Evolutionary conservation across 2,329 filamentous ascomycete species (phyloP).

Genomic region (Alternaria brassicicola): DNA sequence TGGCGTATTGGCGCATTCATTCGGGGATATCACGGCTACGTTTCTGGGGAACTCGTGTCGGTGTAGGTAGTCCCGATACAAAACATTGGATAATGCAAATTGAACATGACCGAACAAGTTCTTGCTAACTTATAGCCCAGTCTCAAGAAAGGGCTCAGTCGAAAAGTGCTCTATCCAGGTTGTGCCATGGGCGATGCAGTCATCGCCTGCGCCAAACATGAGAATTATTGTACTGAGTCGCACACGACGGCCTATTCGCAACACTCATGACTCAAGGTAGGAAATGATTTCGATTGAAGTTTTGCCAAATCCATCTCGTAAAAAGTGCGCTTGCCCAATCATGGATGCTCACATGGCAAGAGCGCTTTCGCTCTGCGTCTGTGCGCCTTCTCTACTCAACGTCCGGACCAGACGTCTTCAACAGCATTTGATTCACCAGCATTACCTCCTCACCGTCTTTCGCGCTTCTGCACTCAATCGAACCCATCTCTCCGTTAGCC

Average conservation of each 20-base stretch:
- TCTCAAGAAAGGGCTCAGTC: background rate
- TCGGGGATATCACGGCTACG: background rate
- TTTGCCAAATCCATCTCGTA: background rate
- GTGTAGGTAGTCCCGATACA: slow-evolving; percentile 33
- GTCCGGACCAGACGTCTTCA: slow-evolving; percentile 3
- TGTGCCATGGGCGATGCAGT: background rate
- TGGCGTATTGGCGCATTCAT: slow-evolving; percentile 21
- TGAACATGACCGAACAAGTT: slow-evolving; percentile 17
- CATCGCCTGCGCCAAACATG: background rate
- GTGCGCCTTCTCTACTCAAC: slow-evolving; percentile 7
- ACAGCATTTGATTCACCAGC: slow-evolving; percentile 1
- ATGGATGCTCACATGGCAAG: background rate
- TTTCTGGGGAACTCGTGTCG: background rate
- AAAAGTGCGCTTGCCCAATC: background rate
- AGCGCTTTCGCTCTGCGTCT: background rate
- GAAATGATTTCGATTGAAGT: background rate
- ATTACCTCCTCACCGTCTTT: slow-evolving; percentile 10
- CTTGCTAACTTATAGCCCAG: background rate
- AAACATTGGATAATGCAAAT: slow-evolving; percentile 17
- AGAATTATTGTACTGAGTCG: background rate
- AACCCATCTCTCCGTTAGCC: background rate
- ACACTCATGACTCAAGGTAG: background rate
- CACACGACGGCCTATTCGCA: background rate
- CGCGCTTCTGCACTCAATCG: slow-evolving; percentile 6
- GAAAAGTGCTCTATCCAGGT: background rate